Evolutionary conservation across 805 yeast genomes (phyloP).

Genomic region (Brettanomyces bruxellensis): DNA sequence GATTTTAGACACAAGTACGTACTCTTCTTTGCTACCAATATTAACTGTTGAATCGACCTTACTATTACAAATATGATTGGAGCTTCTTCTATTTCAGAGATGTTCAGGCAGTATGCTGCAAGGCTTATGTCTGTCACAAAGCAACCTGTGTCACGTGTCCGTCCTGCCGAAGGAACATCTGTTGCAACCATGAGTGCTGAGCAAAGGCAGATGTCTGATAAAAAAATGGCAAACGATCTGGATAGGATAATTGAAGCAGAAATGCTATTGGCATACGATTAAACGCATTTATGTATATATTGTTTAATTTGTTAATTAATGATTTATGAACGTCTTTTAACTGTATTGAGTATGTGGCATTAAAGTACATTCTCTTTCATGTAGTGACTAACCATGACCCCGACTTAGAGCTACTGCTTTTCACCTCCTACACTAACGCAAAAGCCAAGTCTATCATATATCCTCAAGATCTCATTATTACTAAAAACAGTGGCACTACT

Average conservation of each 20-base stretch:
- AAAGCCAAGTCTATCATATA: conserved; percentile 22
- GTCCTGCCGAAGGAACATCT: not conserved
- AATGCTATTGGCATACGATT: conserved; percentile 1
- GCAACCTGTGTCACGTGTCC: not conserved
- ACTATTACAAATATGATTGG: not conserved
- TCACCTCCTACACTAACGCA: too few species aligned
- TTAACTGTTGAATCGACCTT: too few species aligned
- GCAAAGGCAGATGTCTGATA: not conserved
- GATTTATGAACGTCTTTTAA: too few species aligned
- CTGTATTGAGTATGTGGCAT: too few species aligned
- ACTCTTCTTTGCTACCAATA: too few species aligned
- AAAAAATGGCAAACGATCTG: not conserved
- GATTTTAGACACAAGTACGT: too few species aligned
- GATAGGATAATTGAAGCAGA: not conserved
- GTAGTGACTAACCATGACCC: too few species aligned
- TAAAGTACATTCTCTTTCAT: too few species aligned
- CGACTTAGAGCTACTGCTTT: too few species aligned
- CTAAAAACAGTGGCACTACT: not conserved
- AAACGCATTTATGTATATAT: not conserved
- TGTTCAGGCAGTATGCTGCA: not conserved
- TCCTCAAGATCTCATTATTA: too few species aligned
- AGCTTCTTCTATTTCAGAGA: not conserved
- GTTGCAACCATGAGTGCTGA: not conserved
- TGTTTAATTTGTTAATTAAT: not conserved
- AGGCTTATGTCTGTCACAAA: not conserved